Percentiles rank a stretch among this genome's conserved stretches.
phyloP scores from a whole-genome alignment of 2,329 filamentous ascomycete species.

The Fusarium sacchari region DNA sequence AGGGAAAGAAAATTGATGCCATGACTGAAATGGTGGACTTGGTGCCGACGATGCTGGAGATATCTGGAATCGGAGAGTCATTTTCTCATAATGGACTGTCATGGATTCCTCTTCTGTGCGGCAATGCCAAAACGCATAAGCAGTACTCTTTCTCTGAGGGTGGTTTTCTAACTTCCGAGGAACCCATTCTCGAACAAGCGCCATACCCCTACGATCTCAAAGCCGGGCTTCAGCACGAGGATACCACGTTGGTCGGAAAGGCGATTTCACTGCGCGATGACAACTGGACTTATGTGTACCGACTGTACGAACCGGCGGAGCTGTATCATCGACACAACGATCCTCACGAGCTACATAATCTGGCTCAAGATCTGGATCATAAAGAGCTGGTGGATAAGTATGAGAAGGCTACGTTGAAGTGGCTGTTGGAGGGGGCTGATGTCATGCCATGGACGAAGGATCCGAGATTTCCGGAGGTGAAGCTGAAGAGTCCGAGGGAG shows the following conservation, averaged over 20 bases:
- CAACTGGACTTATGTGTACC: conserved; percentile 56
- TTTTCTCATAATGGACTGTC: conserved; percentile 55
- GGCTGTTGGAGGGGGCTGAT: conserved; percentile 51
- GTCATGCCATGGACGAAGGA: conserved; percentile 51
- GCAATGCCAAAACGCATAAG: conserved; percentile 46
- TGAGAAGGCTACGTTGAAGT: conserved; percentile 50
- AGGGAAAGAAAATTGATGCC: conserved; percentile 45
- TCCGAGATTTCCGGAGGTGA: conserved; percentile 46
- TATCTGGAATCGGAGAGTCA: conserved; percentile 50
- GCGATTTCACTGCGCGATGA: conserved; percentile 51
- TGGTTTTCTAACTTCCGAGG: conserved; percentile 55
- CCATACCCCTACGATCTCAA: conserved; percentile 60
- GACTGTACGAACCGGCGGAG: conserved; percentile 57
- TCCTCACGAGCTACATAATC: conserved; percentile 52
- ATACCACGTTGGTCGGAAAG: conserved; percentile 56
- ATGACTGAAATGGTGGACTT: conserved; percentile 59
- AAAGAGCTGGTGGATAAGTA: conserved; percentile 30
- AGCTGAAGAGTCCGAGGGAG: neutral
- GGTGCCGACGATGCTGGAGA: conserved; percentile 55
- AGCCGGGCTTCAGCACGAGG: conserved; percentile 55
- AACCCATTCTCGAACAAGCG: conserved; percentile 56
- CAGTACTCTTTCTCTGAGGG: conserved; percentile 57
- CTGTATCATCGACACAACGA: conserved; percentile 54
- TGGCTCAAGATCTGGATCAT: conserved; percentile 46
- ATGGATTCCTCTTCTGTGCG: conserved; percentile 45